Percentiles rank a stretch among this genome's conserved stretches.
Conservation (phyloP, 768 basidiomycete genomes). For the Rhizopogon vinicolor region DNA sequence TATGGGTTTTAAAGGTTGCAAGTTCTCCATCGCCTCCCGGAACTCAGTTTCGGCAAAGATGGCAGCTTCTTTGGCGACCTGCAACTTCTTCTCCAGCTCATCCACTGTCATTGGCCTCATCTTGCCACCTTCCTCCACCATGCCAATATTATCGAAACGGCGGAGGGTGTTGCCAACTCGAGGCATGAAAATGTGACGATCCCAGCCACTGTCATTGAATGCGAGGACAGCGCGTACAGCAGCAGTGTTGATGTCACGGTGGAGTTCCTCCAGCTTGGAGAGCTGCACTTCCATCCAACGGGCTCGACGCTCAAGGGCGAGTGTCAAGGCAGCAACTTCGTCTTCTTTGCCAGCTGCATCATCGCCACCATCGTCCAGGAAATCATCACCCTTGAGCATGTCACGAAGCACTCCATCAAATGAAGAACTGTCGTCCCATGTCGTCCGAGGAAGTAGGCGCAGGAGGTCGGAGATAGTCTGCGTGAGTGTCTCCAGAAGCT, state of each 20-base stretch:
- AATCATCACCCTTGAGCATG: constrained; percentile 87
- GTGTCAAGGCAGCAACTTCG: constrained; percentile 79
- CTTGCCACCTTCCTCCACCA: constrained; percentile 40
- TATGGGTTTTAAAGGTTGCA: constrained; percentile 51
- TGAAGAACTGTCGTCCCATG: constrained; percentile 88
- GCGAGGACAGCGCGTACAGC: constrained; percentile 78
- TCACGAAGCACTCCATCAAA: constrained; percentile 83
- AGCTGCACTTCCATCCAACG: constrained; percentile 92
- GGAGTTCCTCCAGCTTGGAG: constrained; percentile 83
- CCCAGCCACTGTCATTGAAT: constrained; percentile 87
- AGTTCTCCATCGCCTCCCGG: constrained; percentile 67
- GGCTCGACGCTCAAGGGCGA: constrained; percentile 83
- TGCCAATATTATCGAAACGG: constrained; percentile 64
- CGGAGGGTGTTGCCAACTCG: constrained; percentile 62
- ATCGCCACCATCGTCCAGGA: constrained; percentile 70
- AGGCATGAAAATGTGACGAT: constrained; percentile 62
- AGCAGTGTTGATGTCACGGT: constrained; percentile 86
- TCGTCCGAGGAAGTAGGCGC: constrained; percentile 80
- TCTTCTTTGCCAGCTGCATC: constrained; percentile 67
- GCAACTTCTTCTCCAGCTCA: constrained; percentile 73
- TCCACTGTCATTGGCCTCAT: constrained; percentile 54
- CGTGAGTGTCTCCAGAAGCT: constrained; percentile 81
- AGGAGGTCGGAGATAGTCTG: constrained; percentile 87
- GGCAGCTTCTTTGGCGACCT: constrained; percentile 65
- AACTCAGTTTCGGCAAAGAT: constrained; percentile 72